These are phyloP conservation scores for Epicoccum sorghinum DNA, from an alignment of 2,329 filamentous ascomycete genomes.

Conservation along the genomic window DNA sequence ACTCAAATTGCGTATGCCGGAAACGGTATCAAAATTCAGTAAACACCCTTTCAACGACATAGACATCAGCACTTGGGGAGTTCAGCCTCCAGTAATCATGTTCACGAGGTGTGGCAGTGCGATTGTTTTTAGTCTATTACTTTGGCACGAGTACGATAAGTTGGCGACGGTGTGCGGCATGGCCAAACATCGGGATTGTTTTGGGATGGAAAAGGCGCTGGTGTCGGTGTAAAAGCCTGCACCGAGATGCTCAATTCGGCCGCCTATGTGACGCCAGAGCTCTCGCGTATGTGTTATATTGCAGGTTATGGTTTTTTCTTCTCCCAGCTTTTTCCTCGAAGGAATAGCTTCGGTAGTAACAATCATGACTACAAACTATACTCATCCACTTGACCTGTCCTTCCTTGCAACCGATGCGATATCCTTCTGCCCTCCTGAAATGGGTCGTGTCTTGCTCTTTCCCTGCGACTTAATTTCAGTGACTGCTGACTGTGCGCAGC, in stretches of 20 bases:
- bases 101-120: constrained; percentile 25
- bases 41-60: constrained; percentile 36
- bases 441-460: neutral
- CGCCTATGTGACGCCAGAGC: constrained; percentile 41
- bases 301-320: constrained; percentile 32
- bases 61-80: constrained; percentile 41
- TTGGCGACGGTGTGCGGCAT: constrained; percentile 23
- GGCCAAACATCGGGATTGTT: constrained; percentile 35
- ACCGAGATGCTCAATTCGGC: constrained; percentile 34
- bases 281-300: constrained; percentile 26
- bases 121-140: constrained; percentile 27
- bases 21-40: constrained; percentile 36
- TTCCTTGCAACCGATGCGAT: neutral
- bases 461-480: neutral
- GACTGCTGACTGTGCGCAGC: neutral
- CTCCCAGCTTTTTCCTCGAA: constrained; percentile 17
- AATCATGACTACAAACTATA: constrained; percentile 35
- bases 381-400: neutral
- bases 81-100: constrained; percentile 38
- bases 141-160: constrained; percentile 35
- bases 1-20: constrained; percentile 20
- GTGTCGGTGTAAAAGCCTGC: constrained; percentile 40
- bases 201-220: constrained; percentile 18
- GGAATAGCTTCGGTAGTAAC: constrained; percentile 37
- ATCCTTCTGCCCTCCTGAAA: no score